Base-by-base conservation (phyloP, 148 eudicot species). In the Persicaria tinctoria region DNA sequence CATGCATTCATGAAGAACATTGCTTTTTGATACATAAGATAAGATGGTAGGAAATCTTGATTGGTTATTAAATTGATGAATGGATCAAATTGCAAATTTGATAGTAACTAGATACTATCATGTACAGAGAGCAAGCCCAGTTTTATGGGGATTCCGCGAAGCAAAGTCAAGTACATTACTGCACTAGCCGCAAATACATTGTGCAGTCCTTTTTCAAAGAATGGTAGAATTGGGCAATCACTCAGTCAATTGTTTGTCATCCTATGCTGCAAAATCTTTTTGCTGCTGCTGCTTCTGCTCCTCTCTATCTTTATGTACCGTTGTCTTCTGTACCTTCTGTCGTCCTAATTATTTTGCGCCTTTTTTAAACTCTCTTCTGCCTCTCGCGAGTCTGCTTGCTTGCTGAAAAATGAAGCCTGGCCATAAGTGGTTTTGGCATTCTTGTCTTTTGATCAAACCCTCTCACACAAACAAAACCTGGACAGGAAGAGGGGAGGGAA, bases 381-480 rank as follows among this genome's bases (percentile, higher is more conserved):
- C 79, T 80, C 82, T 89, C 12, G 46, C 27, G 27, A 23, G 27
- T 63, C 76, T 68, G 63, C 76, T 80, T 87, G 74, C 94, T 90
- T 32, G 90, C 88, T 47, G 91, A 87, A 75, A 87, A 90, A 73
- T 90, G 94, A 53, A 90, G 76, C 74, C 94, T 86, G 55, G 94
- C 89, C 78, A 82, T 75, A 17, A 90, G 86, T 51, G 94, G 94
- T 72, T 87, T 82, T 9, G 94, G 91, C 59, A 84, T 83, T 76
- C 94, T 79, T n/a, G 81, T 74, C 70, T 76, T 83, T 27, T 73
- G 83, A 78, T 90, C 94, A 82, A 90, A 88, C 66, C 89, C 94
- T 63, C 94, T 78, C 48, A 90, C 94, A 74, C 94, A 90, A 55
- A 90, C 89, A 79, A 84, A 90, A 62, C 91, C 94, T 90, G 88